Conservation (phyloP, 768 basidiomycete genomes). For the Neoboletus magnificus region DNA sequence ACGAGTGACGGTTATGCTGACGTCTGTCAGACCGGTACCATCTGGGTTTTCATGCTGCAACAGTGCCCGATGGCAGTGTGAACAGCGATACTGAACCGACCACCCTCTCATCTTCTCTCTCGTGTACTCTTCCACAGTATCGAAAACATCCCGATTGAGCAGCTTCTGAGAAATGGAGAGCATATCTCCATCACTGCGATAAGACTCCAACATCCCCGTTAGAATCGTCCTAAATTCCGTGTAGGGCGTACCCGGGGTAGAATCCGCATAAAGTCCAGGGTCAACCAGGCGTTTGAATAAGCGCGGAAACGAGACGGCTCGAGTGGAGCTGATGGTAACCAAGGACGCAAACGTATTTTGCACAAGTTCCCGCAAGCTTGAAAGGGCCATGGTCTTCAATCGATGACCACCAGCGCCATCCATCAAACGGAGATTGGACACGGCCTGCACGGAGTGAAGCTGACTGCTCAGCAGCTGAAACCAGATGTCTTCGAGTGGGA, state of each 20-base stretch:
- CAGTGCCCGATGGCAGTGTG: constrained; percentile 50
- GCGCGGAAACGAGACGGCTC: constrained; percentile 82
- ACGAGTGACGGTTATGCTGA: constrained; percentile 49
- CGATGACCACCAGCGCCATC: constrained; percentile 20
- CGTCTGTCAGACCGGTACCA: constrained; percentile 15
- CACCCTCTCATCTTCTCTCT: constrained; percentile 61
- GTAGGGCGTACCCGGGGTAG: constrained; percentile 66
- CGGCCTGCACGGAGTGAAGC: constrained; percentile 70
- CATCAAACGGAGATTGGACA: constrained; percentile 45
- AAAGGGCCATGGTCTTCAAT: constrained; percentile 32
- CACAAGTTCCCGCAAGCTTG: constrained; percentile 65
- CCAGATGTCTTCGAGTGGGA: constrained; percentile 82
- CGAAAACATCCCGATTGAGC: constrained; percentile 78
- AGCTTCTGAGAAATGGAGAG: constrained; percentile 80
- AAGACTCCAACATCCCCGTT: constrained; percentile 93
- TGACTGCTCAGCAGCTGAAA: constrained; percentile 80
- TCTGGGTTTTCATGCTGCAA: constrained; percentile 20
- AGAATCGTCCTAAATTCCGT: constrained; percentile 90
- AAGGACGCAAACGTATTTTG: constrained; percentile 83
- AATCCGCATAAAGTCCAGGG: constrained; percentile 48
- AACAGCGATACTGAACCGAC: constrained; percentile 50
- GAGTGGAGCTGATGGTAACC: constrained; percentile 78
- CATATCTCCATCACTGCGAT: constrained; percentile 89
- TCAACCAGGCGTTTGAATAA: constrained; percentile 92
- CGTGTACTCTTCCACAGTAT: constrained; percentile 58